phyloP scores from a whole-genome alignment of 2,329 filamentous ascomycete species.

The Thielaviopsis euricoi region DNA sequence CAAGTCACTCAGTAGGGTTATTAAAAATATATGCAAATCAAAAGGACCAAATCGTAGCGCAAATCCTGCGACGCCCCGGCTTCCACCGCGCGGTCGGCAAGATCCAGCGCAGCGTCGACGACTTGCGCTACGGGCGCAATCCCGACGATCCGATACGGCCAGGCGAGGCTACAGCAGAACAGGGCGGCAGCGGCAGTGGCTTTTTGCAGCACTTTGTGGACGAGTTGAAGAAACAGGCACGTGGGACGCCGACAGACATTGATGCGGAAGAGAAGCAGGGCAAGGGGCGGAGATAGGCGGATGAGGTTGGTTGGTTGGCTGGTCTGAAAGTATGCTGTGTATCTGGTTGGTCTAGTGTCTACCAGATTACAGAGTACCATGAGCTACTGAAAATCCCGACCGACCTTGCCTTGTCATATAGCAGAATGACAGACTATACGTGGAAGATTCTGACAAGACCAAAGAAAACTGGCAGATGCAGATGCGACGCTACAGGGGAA shows the following conservation, averaged over 20 bases:
- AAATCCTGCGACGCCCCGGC: slow-evolving; percentile 30
- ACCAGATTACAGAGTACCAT: too few relatives aligned
- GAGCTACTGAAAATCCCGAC: too few relatives aligned
- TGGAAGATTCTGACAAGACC: too few relatives aligned
- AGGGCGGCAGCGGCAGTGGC: slow-evolving; percentile 12
- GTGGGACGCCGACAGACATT: not conserved
- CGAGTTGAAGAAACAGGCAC: slow-evolving; percentile 33
- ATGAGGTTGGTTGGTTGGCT: not conserved
- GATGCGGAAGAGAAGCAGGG: not conserved
- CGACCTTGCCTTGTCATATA: too few relatives aligned
- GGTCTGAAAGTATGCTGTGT: too few relatives aligned
- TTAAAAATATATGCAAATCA: not conserved
- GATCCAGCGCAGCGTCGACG: slow-evolving; percentile 34
- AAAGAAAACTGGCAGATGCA: too few relatives aligned
- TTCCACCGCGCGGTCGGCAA: slow-evolving; percentile 36
- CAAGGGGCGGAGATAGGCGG: not conserved
- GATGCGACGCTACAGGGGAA: too few relatives aligned
- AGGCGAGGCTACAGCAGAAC: slow-evolving; percentile 32
- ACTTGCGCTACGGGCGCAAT: slow-evolving; percentile 30
- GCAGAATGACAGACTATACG: too few relatives aligned
- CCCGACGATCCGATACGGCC: slow-evolving; percentile 33
- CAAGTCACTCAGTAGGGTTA: not conserved
- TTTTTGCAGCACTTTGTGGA: slow-evolving; percentile 33
- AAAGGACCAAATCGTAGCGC: slow-evolving; percentile 16
- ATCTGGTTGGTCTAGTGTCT: too few relatives aligned